Evolutionary conservation across 768 basidiomycete species (phyloP).

Genomic region (Botryobasidium botryosum): DNA sequence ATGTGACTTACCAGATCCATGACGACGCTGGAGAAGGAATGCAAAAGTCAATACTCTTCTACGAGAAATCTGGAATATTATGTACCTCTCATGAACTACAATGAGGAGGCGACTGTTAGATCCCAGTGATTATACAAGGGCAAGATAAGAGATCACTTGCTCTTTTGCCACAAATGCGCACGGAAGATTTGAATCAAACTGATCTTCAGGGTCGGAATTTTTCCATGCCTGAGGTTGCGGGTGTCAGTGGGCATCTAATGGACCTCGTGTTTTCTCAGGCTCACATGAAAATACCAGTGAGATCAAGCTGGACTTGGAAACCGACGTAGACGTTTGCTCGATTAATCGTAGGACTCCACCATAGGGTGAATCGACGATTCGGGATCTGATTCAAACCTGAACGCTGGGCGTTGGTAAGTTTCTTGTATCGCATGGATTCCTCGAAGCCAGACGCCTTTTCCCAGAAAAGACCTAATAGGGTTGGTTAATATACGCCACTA

Average conservation of each 20-base stretch:
- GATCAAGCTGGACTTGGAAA: conserved; percentile 98
- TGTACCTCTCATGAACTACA: conserved; percentile 60
- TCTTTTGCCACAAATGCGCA: conserved; percentile 99
- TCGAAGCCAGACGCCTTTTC: conserved; percentile 97
- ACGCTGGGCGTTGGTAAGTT: conserved; percentile 94
- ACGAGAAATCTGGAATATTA: background rate
- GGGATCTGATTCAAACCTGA: conserved; percentile 97
- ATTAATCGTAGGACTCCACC: conserved; percentile 99
- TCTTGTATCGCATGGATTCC: conserved; percentile 90
- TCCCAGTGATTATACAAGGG: conserved; percentile 11
- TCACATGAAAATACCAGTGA: conserved; percentile 90
- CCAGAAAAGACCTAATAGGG: conserved; percentile 66
- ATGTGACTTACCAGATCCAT: conserved; percentile 68
- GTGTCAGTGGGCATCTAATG: conserved; percentile 8
- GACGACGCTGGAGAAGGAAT: conserved; percentile 35
- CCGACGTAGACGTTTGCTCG: conserved; percentile 99
- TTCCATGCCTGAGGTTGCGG: conserved; percentile 57
- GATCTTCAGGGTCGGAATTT: conserved; percentile 96
- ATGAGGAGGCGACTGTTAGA: conserved; percentile 2
- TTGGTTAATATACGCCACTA: background rate
- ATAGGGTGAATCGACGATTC: conserved; percentile 95
- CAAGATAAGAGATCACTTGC: conserved; percentile 32
- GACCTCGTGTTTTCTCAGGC: conserved; percentile 14
- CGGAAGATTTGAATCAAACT: conserved; percentile 99
- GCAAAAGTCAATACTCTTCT: background rate